A percentile compares a stretch with the other conserved stretches of the same genome.
Conservation (phyloP, 78 protist species). For the Ministeria vibrans region DNA sequence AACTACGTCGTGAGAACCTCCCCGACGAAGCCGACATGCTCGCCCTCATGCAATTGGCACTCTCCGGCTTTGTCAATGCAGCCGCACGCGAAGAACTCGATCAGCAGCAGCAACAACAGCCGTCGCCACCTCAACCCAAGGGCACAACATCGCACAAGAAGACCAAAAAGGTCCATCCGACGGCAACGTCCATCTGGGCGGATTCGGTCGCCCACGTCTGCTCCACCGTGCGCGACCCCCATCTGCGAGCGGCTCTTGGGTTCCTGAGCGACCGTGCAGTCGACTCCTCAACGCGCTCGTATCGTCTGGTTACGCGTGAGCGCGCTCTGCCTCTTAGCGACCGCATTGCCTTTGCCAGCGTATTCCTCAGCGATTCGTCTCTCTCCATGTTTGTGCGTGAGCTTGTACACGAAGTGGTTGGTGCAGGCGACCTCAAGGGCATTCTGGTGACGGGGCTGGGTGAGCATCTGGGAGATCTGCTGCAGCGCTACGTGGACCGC, state of each 20-base stretch:
- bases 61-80: no score
- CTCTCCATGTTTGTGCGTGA: not conserved
- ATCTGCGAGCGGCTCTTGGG: conserved; percentile 44
- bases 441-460: conserved; percentile 63
- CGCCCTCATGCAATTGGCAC: no score
- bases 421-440: conserved; percentile 27
- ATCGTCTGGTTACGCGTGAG: conserved; percentile 26
- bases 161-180: no score
- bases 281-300: conserved; percentile 7
- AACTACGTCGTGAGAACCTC: no score
- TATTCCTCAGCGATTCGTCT: conserved; percentile 33
- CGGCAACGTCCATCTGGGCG: no score
- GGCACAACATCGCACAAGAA: no score
- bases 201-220: no score
- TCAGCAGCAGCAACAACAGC: no score
- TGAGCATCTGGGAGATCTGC: conserved; percentile 21
- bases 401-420: no score
- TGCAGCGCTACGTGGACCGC: conserved; percentile 59
- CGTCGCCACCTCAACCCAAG: no score
- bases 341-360: conserved; percentile 53
- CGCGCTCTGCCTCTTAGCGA: conserved; percentile 26
- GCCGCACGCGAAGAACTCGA: no score
- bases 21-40: no score
- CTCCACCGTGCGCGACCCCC: conserved; percentile 40
- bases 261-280: conserved; percentile 27